A percentile compares a stretch with the other conserved stretches of the same genome.
Conservation (phyloP, 2,329 filamentous ascomycete genomes). For the Xylaria sp. region DNA sequence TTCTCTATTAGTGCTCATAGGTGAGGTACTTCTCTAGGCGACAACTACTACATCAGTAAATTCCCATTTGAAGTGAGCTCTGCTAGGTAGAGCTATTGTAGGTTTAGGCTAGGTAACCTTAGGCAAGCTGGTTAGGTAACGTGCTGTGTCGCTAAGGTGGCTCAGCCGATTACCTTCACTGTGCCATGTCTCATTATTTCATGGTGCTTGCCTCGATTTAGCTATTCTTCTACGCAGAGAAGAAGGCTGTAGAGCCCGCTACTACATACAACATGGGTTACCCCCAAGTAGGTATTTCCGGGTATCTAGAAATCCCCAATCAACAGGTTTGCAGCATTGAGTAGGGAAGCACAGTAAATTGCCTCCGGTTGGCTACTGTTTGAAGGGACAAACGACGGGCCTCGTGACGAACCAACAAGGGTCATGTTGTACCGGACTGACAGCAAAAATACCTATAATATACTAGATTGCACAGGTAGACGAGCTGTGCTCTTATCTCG, state of each 20-base stretch:
- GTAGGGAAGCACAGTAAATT: not conserved
- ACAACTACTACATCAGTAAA: no score
- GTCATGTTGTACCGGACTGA: not conserved
- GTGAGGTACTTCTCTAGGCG: no score
- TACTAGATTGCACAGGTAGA: not conserved
- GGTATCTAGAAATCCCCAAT: no score
- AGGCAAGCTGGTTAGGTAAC: no score
- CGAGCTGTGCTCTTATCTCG: not conserved
- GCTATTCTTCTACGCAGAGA: not conserved
- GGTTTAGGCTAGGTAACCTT: no score
- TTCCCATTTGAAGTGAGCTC: no score
- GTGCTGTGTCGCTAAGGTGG: not conserved
- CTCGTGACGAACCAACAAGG: not conserved
- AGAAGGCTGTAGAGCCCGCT: not conserved
- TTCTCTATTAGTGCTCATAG: no score
- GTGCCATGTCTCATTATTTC: not conserved
- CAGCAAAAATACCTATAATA: not conserved
- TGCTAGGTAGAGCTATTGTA: not conserved
- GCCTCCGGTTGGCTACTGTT: not conserved
- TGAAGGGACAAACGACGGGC: not conserved
- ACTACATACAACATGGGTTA: no score
- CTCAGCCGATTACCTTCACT: not conserved
- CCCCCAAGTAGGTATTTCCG: no score
- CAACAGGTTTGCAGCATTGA: no score
- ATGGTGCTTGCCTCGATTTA: constrained; percentile 1